These are phyloP conservation scores for Xylaria polymorpha DNA, from an alignment of 2,329 filamentous ascomycete genomes.

Conservation along the genomic window DNA sequence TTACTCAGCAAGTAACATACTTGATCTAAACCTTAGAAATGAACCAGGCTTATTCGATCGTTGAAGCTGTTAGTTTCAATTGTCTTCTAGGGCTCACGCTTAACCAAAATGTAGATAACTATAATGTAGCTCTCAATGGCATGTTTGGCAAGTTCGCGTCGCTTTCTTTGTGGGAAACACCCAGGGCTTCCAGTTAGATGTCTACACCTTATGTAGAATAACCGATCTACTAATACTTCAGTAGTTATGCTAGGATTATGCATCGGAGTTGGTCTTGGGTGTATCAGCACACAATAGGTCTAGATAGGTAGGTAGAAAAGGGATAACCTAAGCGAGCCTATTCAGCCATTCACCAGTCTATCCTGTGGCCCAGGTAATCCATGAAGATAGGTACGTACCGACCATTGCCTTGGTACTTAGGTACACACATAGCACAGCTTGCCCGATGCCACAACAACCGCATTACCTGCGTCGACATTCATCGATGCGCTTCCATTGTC, in stretches of 20 bases:
- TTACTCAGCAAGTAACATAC: not conserved
- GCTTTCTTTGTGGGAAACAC: not conserved
- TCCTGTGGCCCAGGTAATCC: not conserved
- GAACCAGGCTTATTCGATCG: not conserved
- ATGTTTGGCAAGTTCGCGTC: not conserved
- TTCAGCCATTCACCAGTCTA: not conserved
- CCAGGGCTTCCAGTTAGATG: not conserved
- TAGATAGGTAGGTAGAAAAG: too few relatives aligned
- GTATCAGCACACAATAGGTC: too few relatives aligned
- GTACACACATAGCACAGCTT: not conserved
- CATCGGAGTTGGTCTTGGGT: too few relatives aligned
- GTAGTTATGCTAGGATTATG: not conserved
- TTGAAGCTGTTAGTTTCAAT: not conserved
- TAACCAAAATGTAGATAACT: not conserved
- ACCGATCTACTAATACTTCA: not conserved
- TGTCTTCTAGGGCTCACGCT: not conserved
- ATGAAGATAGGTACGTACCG: not conserved
- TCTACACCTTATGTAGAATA: not conserved
- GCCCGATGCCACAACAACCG: not conserved
- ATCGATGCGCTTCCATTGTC: not conserved
- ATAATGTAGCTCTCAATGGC: not conserved
- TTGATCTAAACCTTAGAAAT: not conserved
- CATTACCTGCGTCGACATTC: not conserved
- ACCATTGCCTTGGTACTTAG: not conserved
- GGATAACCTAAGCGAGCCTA: not conserved